Base-by-base conservation (phyloP, 2,329 filamentous ascomycete species). In the Zelopaecilomyces penicillatus region DNA sequence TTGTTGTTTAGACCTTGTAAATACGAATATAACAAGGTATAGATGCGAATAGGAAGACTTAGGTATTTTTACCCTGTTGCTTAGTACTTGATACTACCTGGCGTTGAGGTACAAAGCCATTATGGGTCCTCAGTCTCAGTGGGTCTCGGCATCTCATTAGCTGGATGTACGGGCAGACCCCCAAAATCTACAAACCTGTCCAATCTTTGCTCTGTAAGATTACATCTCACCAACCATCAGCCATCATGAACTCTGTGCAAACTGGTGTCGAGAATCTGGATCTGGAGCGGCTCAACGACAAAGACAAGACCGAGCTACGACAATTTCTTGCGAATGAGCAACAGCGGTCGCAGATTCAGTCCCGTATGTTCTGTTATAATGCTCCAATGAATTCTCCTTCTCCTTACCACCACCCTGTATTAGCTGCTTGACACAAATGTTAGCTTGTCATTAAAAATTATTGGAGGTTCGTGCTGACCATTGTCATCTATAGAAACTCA, bases 231-330 rank as follows among this genome's bases (percentile, higher is more conserved):
- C 19, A 19, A 19, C 19, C 33, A 39, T 41, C 19, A 19, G 38
- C 45, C 47, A 55, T 31, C 32, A 69, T 68, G 65, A 66, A 63
- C 50, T 46, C 60, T 27, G 58, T 63, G 8, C 60, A 61, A 42
- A 54, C 60, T 26, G 59, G 56, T 41, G 62, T 77, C 60, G 68
- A 72, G 47, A 68, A 74, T 49, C 57, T 81, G 58, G 85, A 90
- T 60, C 70, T 91, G 54, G 77, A 80, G 58, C 82, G 81, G 67
- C 83, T 96, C 62, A 85, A 78, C 58, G 82, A 87, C 49, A 77
- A 78, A 60, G 89, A 96, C 68, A 93, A 89, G 76, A 74, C 80
- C 53, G 89, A 97, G 68, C 77, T 98, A 37, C 86, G 88, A 59
- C 82, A 88, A 61, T 91, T 95, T 66, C 75, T 96, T 47, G 71